These are phyloP conservation scores for Salvia rosmarinus DNA, from an alignment of 257 asterid species.

Conservation along the genomic window DNA sequence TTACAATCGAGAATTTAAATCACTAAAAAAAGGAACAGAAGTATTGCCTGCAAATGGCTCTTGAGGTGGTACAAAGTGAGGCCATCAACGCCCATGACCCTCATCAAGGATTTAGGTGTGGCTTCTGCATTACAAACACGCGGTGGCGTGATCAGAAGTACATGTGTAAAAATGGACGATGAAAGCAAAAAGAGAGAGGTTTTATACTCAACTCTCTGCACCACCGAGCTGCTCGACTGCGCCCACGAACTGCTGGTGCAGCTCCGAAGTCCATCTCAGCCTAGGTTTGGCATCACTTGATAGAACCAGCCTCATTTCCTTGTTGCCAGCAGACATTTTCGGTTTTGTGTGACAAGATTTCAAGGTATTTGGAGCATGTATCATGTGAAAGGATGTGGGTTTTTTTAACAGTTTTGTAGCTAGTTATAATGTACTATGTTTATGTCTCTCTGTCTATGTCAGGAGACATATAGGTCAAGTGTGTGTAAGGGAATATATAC, in stretches of 20 bases:
- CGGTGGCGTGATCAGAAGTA: too few relatives aligned
- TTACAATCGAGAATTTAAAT: neutral
- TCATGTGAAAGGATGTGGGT: too few relatives aligned
- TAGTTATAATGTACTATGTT: too few relatives aligned
- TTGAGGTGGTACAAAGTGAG: conserved; percentile 90
- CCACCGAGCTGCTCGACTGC: conserved; percentile 82
- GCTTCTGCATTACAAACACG: conserved; percentile 58
- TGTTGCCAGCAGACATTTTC: conserved; percentile 46
- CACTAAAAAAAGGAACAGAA: neutral
- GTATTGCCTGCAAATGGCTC: conserved; percentile 85
- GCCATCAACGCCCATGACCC: conserved; percentile 80
- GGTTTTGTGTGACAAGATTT: too few relatives aligned
- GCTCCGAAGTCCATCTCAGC: conserved; percentile 81
- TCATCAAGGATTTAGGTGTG: conserved; percentile 91
- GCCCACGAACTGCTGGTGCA: conserved; percentile 66
- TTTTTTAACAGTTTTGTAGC: too few relatives aligned
- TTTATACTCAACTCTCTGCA: conserved; percentile 62
- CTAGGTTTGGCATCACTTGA: conserved; percentile 89
- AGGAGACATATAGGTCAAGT: too few relatives aligned
- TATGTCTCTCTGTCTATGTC: too few relatives aligned
- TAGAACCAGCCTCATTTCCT: conserved; percentile 60
- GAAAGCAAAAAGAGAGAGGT: neutral
- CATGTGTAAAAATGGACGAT: too few relatives aligned
- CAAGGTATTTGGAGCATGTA: too few relatives aligned
- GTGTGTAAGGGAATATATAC: conserved; percentile 73